A percentile compares a stretch with the other conserved stretches of the same genome.
Conservation (phyloP, 2,329 filamentous ascomycete species). For the Whalleya microplaca region DNA sequence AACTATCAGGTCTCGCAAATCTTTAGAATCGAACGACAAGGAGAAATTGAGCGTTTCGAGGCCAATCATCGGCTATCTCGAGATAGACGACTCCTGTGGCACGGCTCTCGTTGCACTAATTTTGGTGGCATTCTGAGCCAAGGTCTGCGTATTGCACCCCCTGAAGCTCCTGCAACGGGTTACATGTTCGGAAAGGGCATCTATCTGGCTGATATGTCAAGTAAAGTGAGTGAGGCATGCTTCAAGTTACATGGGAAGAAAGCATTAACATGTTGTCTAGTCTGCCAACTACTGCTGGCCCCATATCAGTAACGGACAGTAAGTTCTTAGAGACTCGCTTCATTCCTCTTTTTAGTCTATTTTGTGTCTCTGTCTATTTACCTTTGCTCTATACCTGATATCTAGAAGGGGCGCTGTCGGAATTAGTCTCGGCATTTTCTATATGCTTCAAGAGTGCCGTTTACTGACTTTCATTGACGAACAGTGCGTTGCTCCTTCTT, state of each 20-base stretch:
- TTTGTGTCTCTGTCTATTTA: too few species aligned
- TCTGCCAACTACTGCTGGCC: constrained; percentile 77
- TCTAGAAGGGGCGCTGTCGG: too few species aligned
- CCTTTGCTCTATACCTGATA: too few species aligned
- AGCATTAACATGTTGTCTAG: constrained; percentile 26
- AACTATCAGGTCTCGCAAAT: constrained; percentile 70
- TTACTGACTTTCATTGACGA: background rate
- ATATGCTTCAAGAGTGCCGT: background rate
- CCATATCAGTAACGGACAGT: constrained; percentile 62
- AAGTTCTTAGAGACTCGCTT: background rate
- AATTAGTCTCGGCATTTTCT: too few species aligned
- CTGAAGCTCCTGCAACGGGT: constrained; percentile 76
- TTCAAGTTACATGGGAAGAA: background rate
- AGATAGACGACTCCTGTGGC: constrained; percentile 81
- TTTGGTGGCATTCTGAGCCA: constrained; percentile 87
- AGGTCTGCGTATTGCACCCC: constrained; percentile 86
- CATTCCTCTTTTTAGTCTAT: too few species aligned
- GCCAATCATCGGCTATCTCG: constrained; percentile 54
- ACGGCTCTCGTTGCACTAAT: constrained; percentile 82
- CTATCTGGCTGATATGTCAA: constrained; percentile 84
- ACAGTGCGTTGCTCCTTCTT: constrained; percentile 70
- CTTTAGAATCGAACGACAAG: constrained; percentile 78
- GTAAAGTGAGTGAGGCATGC: constrained; percentile 52
- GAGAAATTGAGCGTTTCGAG: constrained; percentile 72
- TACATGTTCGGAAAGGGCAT: constrained; percentile 94